Evolutionary conservation across 2,329 filamentous ascomycete genomes (phyloP), one percentile per base, ranked within the genome.

Genomic region (Graphilbum fragrans): DNA sequence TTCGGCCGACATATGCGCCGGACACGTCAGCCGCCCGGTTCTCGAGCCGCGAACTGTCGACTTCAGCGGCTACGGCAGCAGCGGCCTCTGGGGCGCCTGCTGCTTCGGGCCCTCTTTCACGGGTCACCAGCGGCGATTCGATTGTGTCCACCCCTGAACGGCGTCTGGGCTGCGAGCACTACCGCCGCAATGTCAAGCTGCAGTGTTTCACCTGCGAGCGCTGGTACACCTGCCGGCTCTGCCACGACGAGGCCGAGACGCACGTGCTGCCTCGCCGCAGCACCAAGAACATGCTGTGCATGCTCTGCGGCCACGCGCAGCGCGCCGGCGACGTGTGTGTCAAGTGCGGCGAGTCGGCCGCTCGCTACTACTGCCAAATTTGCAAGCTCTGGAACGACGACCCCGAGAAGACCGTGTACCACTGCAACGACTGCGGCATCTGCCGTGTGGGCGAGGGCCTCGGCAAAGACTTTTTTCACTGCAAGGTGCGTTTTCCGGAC

Each of bases 351-450:
- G 77, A 79, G 50, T 74, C 78, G 44, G 77, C 86, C 7, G 87
- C 90, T 12, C 82, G 82, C 54, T 96, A 96, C 59, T 98, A 93
- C 57, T 98, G 92, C 63, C 74, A 78, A 41, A 82, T 92, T 42
- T 98, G 92, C 69, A 95, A 95, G 62, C 70, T 98, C 2, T 98
- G 92, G 92, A 90, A 96, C 55, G 87, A 96, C 54, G 85, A 95
- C 51, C 76, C 79, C 41, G 80, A 78, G 50, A 95, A 93, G 59
- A 82, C 81, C 49, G 94, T 96, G 43, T 98, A 98, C 56, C 92
- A 98, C 58, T 98, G 92, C 59, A 75, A 80, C 54, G 92, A 96
- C 54, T 98, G 92, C 59, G 92, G 92, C 5, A 94, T 98, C 46
- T 98, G 92, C 57, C 76, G 92, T 44, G 80, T 88, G 43, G 92